Evolutionary conservation across 2,329 filamentous ascomycete species (phyloP).

Genomic region (Cercospora sp.): DNA sequence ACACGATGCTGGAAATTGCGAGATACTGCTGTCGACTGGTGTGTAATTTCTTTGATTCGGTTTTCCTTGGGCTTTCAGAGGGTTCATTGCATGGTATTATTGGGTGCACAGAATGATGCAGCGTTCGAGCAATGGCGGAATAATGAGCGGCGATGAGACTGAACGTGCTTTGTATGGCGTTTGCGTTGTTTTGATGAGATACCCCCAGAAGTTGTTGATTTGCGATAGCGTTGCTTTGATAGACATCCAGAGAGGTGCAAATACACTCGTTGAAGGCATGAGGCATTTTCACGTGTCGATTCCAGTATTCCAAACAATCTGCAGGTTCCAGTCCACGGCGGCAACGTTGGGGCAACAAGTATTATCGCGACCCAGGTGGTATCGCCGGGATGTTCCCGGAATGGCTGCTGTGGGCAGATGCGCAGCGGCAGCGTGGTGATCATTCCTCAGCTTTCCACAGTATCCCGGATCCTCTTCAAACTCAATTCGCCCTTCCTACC

Average conservation of each 20-base stretch:
- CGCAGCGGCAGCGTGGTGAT: neutral
- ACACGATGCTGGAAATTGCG: neutral
- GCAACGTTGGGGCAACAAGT: no score
- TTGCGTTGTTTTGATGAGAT: neutral
- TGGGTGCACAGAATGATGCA: neutral
- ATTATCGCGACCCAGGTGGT: no score
- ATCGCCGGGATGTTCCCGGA: neutral
- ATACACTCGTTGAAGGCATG: neutral
- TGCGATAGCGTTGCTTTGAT: neutral
- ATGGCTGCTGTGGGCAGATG: neutral
- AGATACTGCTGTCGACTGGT: neutral
- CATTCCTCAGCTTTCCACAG: slow-evolving; percentile 7
- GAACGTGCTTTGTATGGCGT: neutral
- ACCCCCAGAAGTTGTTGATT: neutral
- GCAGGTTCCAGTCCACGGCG: no score
- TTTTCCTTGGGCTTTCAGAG: neutral
- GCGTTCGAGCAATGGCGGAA: neutral
- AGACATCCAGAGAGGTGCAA: neutral
- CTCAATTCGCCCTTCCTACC: slow-evolving; percentile 35
- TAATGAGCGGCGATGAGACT: neutral
- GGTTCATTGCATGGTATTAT: neutral
- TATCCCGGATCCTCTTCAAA: slow-evolving; percentile 19
- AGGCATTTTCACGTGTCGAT: no score
- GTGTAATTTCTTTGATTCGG: neutral
- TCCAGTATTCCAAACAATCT: no score